Evolutionary conservation across 768 basidiomycete species (phyloP).

Genomic region (Russula foetens): DNA sequence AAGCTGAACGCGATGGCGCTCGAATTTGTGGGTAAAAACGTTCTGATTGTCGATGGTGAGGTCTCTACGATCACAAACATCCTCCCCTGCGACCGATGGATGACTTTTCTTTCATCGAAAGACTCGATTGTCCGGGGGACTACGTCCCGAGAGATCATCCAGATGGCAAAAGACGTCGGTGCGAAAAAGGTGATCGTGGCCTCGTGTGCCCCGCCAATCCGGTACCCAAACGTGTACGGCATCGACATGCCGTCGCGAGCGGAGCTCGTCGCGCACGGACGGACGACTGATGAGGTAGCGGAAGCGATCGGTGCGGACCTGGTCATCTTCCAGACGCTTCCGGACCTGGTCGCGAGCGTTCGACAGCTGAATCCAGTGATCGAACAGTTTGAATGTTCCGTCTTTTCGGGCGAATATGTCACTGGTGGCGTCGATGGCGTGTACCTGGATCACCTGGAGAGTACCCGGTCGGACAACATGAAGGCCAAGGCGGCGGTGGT

Average conservation of each 20-base stretch:
- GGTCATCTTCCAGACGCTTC: conserved; percentile 90
- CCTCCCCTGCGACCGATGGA: too few relatives aligned
- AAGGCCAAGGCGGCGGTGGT: conserved; percentile 43
- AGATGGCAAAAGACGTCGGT: conserved; percentile 99
- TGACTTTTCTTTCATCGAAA: conserved; percentile 24
- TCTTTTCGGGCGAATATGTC: conserved; percentile 95
- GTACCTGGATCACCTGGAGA: conserved; percentile 72
- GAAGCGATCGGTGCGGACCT: conserved; percentile 91
- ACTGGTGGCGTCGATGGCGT: conserved; percentile 85
- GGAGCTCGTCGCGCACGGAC: conserved; percentile 96
- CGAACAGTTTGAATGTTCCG: conserved; percentile 85
- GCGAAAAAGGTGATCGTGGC: conserved; percentile 95
- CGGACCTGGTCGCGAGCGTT: conserved; percentile 81
- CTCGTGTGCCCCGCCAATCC: conserved; percentile 94
- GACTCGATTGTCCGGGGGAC: conserved; percentile 99
- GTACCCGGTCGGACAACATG: conserved; percentile 72
- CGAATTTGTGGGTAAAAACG: conserved; percentile 87
- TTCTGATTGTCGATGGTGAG: conserved; percentile 91
- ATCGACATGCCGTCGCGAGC: conserved; percentile 98
- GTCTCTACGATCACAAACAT: conserved; percentile 1
- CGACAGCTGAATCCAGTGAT: conserved; percentile 76
- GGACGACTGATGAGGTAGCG: conserved; percentile 92
- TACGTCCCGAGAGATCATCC: conserved; percentile 96
- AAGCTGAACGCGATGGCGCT: conserved; percentile 99
- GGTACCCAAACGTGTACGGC: conserved; percentile 96